These are phyloP conservation scores for Xylariaceae sp. DNA, from an alignment of 2,329 filamentous ascomycete genomes.

Conservation along the genomic window DNA sequence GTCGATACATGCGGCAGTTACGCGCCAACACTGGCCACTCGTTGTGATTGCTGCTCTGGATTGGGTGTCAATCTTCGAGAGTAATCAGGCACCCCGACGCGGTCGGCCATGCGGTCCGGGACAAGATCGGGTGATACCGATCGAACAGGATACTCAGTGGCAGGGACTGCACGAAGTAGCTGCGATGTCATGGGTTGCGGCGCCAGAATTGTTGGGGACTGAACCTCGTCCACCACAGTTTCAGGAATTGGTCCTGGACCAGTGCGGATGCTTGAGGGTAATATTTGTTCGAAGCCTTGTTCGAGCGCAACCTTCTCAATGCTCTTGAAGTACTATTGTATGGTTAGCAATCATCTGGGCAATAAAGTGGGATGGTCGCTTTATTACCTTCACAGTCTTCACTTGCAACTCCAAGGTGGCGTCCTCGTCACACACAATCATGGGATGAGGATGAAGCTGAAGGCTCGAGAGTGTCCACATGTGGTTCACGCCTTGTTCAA, in stretches of 20 bases:
- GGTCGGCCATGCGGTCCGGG: conserved; percentile 61
- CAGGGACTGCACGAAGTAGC: conserved; percentile 53
- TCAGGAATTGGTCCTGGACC: conserved; percentile 40
- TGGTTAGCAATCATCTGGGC: background rate
- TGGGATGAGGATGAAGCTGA: conserved; percentile 76
- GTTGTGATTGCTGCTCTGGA: conserved; percentile 31
- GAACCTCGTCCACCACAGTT: conserved; percentile 41
- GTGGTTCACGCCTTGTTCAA: conserved; percentile 81
- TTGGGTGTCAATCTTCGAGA: conserved; percentile 32
- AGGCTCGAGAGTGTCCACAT: conserved; percentile 87
- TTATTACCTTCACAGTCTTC: conserved; percentile 63
- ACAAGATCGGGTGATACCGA: conserved; percentile 58
- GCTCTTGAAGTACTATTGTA: conserved; percentile 64
- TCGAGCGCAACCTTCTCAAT: conserved; percentile 63
- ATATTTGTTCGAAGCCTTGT: conserved; percentile 57
- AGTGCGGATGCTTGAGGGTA: conserved; percentile 55
- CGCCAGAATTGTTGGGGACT: conserved; percentile 45
- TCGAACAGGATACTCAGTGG: conserved; percentile 53
- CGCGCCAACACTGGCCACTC: conserved; percentile 31
- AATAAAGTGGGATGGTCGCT: background rate
- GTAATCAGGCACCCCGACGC: conserved; percentile 49
- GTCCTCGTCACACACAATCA: conserved; percentile 83
- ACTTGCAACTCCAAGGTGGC: conserved; percentile 70
- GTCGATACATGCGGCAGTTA: conserved; percentile 9
- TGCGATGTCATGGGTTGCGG: conserved; percentile 57